phyloP scores from a whole-genome alignment of 1,284 basidiomycete species.

The Meripilus lineatus region DNA sequence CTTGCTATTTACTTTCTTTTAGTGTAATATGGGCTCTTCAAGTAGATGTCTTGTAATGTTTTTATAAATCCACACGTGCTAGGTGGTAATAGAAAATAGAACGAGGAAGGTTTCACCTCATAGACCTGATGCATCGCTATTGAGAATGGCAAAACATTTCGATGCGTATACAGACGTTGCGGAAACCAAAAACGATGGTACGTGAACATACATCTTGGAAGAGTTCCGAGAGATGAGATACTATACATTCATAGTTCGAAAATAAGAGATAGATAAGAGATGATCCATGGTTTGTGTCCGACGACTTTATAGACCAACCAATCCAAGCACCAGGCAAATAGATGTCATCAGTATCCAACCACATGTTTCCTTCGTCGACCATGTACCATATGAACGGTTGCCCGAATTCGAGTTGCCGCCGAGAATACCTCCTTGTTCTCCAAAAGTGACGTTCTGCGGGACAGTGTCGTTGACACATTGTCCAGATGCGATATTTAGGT shows the following conservation, averaged over 20 bases:
- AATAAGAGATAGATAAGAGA: background rate
- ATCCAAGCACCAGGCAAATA: background rate
- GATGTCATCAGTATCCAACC: background rate
- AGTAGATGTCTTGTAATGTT: no score
- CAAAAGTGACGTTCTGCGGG: conserved; percentile 25
- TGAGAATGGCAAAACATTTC: no score
- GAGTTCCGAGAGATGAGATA: background rate
- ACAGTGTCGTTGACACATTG: conserved; percentile 21
- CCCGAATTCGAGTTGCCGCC: conserved; percentile 6
- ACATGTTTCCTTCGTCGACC: background rate
- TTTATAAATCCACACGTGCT: no score
- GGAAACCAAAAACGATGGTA: no score
- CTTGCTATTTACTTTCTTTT: no score
- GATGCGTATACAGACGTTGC: no score
- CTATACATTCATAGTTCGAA: background rate
- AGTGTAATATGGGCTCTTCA: no score
- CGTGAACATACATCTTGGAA: no score
- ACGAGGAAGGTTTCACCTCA: no score
- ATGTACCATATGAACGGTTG: background rate
- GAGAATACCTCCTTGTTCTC: conserved; percentile 25
- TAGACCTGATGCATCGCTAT: no score
- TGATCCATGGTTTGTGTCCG: background rate
- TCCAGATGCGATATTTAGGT: conserved; percentile 19
- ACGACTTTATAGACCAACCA: background rate
- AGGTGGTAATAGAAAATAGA: no score